phyloP scores from a whole-genome alignment of 2,329 filamentous ascomycete species.

The Fusarium subtropicale region DNA sequence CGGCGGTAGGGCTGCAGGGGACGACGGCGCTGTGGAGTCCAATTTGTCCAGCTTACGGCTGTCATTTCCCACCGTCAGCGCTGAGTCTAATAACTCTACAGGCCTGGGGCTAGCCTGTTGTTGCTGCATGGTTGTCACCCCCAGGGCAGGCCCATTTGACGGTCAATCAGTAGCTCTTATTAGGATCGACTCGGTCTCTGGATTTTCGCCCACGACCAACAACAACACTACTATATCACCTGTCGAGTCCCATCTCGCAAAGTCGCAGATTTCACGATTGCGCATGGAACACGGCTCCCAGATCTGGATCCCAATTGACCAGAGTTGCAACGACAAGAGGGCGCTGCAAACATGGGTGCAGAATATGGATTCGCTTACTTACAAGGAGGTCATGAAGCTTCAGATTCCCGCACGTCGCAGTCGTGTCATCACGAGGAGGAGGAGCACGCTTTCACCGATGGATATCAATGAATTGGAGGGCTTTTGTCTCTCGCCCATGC shows the following conservation, averaged over 20 bases:
- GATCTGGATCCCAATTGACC: constrained; percentile 61
- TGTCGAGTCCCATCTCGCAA: constrained; percentile 55
- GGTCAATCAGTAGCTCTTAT: constrained; percentile 62
- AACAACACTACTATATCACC: constrained; percentile 47
- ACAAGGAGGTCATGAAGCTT: constrained; percentile 60
- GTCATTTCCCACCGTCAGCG: constrained; percentile 54
- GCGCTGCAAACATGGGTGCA: constrained; percentile 65
- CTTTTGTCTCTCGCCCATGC: constrained; percentile 65
- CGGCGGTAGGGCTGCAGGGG: constrained; percentile 25
- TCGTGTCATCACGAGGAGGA: constrained; percentile 44
- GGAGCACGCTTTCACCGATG: not conserved
- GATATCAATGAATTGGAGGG: constrained; percentile 48
- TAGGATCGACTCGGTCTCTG: constrained; percentile 48
- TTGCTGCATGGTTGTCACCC: constrained; percentile 56
- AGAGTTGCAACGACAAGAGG: constrained; percentile 54
- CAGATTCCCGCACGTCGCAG: constrained; percentile 53
- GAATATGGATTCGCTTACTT: constrained; percentile 61
- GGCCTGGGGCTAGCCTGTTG: constrained; percentile 26
- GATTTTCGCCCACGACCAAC: not conserved
- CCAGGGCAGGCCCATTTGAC: constrained; percentile 63
- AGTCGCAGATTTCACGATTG: constrained; percentile 57
- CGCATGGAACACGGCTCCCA: constrained; percentile 55
- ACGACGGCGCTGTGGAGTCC: constrained; percentile 18
- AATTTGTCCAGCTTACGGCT: constrained; percentile 55
- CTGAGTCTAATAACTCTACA: not conserved